These are phyloP conservation scores for Colletotrichum costaricense DNA, from an alignment of 2,329 filamentous ascomycete species.

Conservation along the genomic window DNA sequence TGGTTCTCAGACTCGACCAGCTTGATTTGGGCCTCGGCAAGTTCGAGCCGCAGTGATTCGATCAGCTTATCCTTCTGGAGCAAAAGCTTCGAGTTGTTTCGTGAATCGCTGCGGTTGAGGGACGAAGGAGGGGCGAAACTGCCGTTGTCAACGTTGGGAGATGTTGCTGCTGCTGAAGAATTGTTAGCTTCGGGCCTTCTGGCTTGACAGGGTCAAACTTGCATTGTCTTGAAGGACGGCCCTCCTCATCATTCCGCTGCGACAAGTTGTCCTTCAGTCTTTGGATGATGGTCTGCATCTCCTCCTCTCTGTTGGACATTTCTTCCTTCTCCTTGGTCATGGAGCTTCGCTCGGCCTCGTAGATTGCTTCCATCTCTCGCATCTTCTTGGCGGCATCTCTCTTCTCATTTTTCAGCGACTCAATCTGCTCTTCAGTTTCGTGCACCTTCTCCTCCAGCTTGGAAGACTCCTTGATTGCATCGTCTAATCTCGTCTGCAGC, in stretches of 20 bases:
- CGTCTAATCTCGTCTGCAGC: slow-evolving; percentile 86
- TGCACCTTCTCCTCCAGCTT: slow-evolving; percentile 90
- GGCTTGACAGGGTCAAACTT: slow-evolving; percentile 42
- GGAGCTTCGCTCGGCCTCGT: slow-evolving; percentile 88
- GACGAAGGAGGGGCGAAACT: slow-evolving; percentile 90
- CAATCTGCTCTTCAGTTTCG: slow-evolving; percentile 86
- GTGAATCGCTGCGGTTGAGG: slow-evolving; percentile 86
- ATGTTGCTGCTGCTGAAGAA: slow-evolving; percentile 49
- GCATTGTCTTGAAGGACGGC: slow-evolving; percentile 69
- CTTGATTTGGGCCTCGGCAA: slow-evolving; percentile 96
- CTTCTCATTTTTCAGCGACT: slow-evolving; percentile 85
- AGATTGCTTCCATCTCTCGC: slow-evolving; percentile 91
- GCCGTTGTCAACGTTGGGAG: slow-evolving; percentile 76
- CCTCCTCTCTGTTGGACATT: slow-evolving; percentile 84
- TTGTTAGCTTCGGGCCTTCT: slow-evolving; percentile 18
- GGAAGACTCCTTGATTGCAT: slow-evolving; percentile 83
- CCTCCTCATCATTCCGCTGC: slow-evolving; percentile 73
- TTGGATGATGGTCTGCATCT: slow-evolving; percentile 91
- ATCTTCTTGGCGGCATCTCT: slow-evolving; percentile 85
- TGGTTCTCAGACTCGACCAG: slow-evolving; percentile 93
- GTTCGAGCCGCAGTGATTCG: slow-evolving; percentile 88
- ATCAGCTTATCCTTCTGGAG: slow-evolving; percentile 98
- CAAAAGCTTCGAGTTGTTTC: slow-evolving; percentile 89
- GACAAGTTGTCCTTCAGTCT: slow-evolving; percentile 90
- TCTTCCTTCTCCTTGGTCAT: slow-evolving; percentile 95